phyloP scores from a whole-genome alignment of 306 rosid genomes.

The Vigna radiata region DNA sequence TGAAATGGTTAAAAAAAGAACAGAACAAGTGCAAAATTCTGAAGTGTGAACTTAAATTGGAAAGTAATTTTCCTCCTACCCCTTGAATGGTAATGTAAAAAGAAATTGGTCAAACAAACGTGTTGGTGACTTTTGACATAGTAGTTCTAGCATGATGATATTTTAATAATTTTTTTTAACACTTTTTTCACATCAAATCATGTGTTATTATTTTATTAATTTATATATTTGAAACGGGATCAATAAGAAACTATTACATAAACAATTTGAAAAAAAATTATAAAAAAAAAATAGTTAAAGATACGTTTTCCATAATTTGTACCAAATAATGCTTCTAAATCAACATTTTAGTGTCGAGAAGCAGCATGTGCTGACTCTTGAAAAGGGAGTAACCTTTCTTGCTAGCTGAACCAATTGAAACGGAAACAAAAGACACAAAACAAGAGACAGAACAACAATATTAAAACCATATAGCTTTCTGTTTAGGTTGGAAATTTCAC shows the following conservation, averaged over 20 bases:
- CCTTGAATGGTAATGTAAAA: not conserved
- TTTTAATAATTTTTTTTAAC: no score
- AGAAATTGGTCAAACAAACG: not conserved
- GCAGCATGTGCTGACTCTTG: not conserved
- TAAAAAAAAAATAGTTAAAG: no score
- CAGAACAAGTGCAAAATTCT: no score
- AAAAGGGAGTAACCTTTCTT: not conserved
- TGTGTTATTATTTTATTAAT: no score
- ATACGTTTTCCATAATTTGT: no score
- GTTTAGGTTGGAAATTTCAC: constrained; percentile 33
- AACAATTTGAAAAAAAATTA: no score
- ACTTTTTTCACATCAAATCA: no score
- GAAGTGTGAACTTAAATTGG: not conserved
- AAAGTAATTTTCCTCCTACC: not conserved
- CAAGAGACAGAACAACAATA: not conserved
- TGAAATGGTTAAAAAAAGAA: no score
- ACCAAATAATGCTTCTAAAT: constrained; percentile 6
- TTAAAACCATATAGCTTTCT: constrained; percentile 17
- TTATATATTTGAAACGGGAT: no score
- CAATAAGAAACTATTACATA: no score
- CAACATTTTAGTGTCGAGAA: not conserved
- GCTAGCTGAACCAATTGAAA: constrained; percentile 19
- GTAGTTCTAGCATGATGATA: no score
- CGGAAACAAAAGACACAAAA: constrained; percentile 9
- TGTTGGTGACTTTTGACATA: not conserved